These are phyloP conservation scores for Coleophoma eucalyptorum DNA, from an alignment of 2,329 filamentous ascomycete genomes.

Conservation along the genomic window DNA sequence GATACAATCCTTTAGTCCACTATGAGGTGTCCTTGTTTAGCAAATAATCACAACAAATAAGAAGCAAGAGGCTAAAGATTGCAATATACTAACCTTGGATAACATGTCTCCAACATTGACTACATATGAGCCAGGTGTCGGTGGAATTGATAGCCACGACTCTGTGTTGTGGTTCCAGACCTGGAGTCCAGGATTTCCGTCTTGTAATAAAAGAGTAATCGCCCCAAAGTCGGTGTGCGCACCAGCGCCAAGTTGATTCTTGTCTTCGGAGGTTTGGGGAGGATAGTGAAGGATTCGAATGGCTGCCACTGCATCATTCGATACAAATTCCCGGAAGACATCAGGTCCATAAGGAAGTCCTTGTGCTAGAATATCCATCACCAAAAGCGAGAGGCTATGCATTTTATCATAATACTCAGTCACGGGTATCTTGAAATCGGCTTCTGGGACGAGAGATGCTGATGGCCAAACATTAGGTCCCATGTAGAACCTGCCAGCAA, in stretches of 20 bases:
- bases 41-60: neutral
- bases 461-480: slow-evolving; percentile 38
- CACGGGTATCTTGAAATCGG: slow-evolving; percentile 29
- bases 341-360: slow-evolving; percentile 35
- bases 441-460: slow-evolving; percentile 20
- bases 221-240: slow-evolving; percentile 49
- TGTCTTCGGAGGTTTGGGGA: slow-evolving; percentile 26
- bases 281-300: slow-evolving; percentile 44
- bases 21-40: neutral
- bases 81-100: slow-evolving; percentile 8
- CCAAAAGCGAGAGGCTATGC: slow-evolving; percentile 27
- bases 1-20: slow-evolving; percentile 45
- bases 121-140: slow-evolving; percentile 37
- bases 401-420: slow-evolving; percentile 35
- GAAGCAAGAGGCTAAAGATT: neutral
- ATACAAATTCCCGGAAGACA: slow-evolving; percentile 36
- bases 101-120: slow-evolving; percentile 45
- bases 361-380: slow-evolving; percentile 35
- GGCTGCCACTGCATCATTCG: slow-evolving; percentile 32
- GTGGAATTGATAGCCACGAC: slow-evolving; percentile 37
- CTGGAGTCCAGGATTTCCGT: slow-evolving; percentile 39
- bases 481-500: slow-evolving; percentile 28
- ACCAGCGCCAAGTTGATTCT: slow-evolving; percentile 23
- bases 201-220: slow-evolving; percentile 47
- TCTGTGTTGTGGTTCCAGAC: slow-evolving; percentile 37